Percentiles rank a stretch among this genome's conserved stretches.
Conservation (phyloP, 176 grass and related monocot species). For the Triticum urartu region DNA sequence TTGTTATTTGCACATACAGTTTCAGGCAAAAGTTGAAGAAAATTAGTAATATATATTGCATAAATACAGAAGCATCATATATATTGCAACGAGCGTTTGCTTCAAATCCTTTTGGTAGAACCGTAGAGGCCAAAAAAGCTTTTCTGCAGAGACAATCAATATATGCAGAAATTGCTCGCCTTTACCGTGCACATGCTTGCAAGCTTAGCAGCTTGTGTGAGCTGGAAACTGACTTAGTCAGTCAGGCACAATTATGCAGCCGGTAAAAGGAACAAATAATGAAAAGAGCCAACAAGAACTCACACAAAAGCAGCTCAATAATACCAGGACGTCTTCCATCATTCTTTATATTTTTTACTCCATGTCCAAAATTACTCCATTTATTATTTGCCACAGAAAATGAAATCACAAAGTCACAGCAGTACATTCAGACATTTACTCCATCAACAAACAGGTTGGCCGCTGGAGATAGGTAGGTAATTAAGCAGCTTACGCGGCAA, state of each 20-base stretch:
- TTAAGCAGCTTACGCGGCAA: background rate
- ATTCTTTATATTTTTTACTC: too few species aligned
- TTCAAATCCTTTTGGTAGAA: background rate
- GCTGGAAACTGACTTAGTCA: constrained; percentile 45
- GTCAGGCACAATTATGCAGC: constrained; percentile 29
- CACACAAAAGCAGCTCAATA: constrained; percentile 24
- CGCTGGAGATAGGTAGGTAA: too few species aligned
- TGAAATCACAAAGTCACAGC: too few species aligned
- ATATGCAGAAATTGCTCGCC: constrained; percentile 27
- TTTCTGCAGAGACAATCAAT: constrained; percentile 30
- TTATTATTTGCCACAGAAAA: too few species aligned
- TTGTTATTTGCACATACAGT: background rate
- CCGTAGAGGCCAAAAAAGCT: constrained; percentile 24
- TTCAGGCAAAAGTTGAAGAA: background rate
- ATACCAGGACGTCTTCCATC: background rate
- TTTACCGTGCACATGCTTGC: constrained; percentile 48
- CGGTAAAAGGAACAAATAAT: constrained; percentile 31
- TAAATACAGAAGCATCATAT: too few species aligned
- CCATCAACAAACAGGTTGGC: background rate
- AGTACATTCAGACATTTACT: background rate
- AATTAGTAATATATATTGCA: background rate
- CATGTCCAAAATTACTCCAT: too few species aligned
- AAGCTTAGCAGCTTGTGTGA: constrained; percentile 17
- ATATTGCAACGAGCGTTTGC: too few species aligned
- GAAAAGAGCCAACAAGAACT: background rate